Percentiles rank a stretch among this genome's conserved stretches.
Evolutionary conservation across 2,329 filamentous ascomycete genomes (phyloP).

Genomic region (Fusarium heterosporum): DNA sequence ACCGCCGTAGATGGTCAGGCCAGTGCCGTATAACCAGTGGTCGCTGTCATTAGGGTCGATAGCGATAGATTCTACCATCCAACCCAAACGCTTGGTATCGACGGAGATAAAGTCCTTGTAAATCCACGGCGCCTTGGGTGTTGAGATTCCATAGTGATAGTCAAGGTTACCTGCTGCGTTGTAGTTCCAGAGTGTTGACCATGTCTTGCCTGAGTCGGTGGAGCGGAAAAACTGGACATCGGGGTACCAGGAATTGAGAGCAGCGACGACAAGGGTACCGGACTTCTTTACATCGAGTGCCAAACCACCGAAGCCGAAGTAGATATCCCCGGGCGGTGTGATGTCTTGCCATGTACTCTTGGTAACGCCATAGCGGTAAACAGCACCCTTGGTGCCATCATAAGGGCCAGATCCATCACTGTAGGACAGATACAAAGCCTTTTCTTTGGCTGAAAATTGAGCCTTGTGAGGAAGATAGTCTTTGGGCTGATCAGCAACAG

Average conservation of each 20-base stretch:
- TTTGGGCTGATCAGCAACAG: slow-evolving; percentile 62
- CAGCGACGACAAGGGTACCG: slow-evolving; percentile 67
- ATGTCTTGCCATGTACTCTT: slow-evolving; percentile 65
- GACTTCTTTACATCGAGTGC: slow-evolving; percentile 64
- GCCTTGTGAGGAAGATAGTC: slow-evolving; percentile 67
- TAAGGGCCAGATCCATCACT: slow-evolving; percentile 67
- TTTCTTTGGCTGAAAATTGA: slow-evolving; percentile 62
- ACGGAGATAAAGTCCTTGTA: slow-evolving; percentile 60
- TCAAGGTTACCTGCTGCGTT: slow-evolving; percentile 58
- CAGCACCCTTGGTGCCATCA: slow-evolving; percentile 64
- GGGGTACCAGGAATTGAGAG: slow-evolving; percentile 69
- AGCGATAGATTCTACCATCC: slow-evolving; percentile 70
- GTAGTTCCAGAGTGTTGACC: slow-evolving; percentile 67
- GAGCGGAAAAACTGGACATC: slow-evolving; percentile 68
- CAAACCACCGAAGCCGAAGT: slow-evolving; percentile 68
- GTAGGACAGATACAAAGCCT: slow-evolving; percentile 67
- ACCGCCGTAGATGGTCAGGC: slow-evolving; percentile 65
- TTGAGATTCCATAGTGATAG: slow-evolving; percentile 60
- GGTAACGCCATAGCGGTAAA: slow-evolving; percentile 66
- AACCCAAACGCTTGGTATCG: slow-evolving; percentile 65
- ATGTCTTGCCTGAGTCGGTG: slow-evolving; percentile 65
- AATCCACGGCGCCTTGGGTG: slow-evolving; percentile 65
- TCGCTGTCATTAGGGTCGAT: slow-evolving; percentile 70
- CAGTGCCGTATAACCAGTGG: slow-evolving; percentile 72
- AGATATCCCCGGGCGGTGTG: slow-evolving; percentile 63